Evolutionary conservation across 2,329 filamentous ascomycete species (phyloP), one percentile per base, ranked within the genome.

Genomic region (Lasiodiplodia citricola): DNA sequence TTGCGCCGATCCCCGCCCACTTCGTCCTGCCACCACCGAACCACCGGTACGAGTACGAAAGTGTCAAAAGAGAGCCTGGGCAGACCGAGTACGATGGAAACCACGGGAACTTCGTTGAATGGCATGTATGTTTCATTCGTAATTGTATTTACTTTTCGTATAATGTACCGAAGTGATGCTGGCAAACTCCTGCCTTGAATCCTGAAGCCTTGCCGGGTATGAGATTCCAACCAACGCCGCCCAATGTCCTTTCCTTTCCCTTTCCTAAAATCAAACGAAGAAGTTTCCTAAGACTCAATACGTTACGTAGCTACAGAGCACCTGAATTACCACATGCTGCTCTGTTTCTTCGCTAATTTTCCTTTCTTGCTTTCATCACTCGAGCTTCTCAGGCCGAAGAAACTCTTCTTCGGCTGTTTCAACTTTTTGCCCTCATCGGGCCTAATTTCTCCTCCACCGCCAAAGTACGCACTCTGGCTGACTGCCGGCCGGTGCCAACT

Each of bases 331-430:
- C 82, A 83, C 77, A 83, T 80, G 57, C 80, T 78, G 70, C 80
- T 82, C 68, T 79, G 75, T 73, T 83, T 83, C 75, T 83, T 83
- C 68, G 74, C 75, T 70, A 83, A 70, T 54, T 47, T 47, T 1
- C 52, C 67, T 14, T 47, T 47, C 25, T 44, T 54, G 1, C 38
- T 28, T 10, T 68, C 50, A 52, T 79, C 77, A 60, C 78, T 78
- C 28, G 70, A 72, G 35, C 74, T 77, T 55, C 79, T 68, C 60
- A 80, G 47, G 0, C 78, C 75, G 75, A 78, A 80, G 68, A 80
- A 79, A 37, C 78, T 80, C 73, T 79, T 80, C 72, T 71, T 71
- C 56, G 77, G 79, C 72, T 78, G 72, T 58, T 78, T 79, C 37
- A 74, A 71, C 66, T 77, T 78, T 21, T 71, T 69, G 50, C 75